These are phyloP conservation scores for Lignosus rhinocerotis DNA, from an alignment of 1,284 basidiomycete species.

Conservation along the genomic window DNA sequence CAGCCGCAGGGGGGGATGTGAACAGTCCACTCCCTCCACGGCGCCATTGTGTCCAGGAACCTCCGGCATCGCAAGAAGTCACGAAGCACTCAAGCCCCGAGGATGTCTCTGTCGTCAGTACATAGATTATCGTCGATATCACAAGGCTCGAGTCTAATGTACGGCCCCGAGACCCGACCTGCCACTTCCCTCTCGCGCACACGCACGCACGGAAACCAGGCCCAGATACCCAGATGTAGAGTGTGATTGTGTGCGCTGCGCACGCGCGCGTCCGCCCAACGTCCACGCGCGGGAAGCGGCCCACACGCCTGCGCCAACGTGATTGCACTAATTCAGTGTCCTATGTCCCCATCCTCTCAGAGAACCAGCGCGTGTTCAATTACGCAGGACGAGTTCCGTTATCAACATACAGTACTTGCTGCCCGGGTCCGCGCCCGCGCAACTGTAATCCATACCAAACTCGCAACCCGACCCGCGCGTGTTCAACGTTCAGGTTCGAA, in stretches of 20 bases:
- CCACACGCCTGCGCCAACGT: slow-evolving; percentile 17
- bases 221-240: slow-evolving; percentile 16
- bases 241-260: slow-evolving; percentile 2
- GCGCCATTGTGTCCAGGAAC: slow-evolving; percentile 7
- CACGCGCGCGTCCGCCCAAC: slow-evolving; percentile 2
- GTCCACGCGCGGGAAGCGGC: slow-evolving; percentile 10
- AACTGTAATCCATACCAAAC: not conserved
- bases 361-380: slow-evolving; percentile 2
- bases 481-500: too few relatives aligned
- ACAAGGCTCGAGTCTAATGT: slow-evolving; percentile 14
- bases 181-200: slow-evolving; percentile 9
- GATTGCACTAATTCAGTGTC: not conserved
- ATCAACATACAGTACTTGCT: not conserved
- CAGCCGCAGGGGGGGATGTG: not conserved
- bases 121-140: slow-evolving; percentile 27
- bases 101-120: not conserved
- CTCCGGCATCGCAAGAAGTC: slow-evolving; percentile 26
- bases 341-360: not conserved
- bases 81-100: slow-evolving; percentile 18
- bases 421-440: not conserved
- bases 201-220: slow-evolving; percentile 5
- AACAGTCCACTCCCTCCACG: not conserved
- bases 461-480: too few relatives aligned
- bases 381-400: slow-evolving; percentile 10
- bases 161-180: slow-evolving; percentile 23